Conservation (phyloP, 2,329 filamentous ascomycete species). For the Ophiocordyceps camponoti-leonardi region DNA sequence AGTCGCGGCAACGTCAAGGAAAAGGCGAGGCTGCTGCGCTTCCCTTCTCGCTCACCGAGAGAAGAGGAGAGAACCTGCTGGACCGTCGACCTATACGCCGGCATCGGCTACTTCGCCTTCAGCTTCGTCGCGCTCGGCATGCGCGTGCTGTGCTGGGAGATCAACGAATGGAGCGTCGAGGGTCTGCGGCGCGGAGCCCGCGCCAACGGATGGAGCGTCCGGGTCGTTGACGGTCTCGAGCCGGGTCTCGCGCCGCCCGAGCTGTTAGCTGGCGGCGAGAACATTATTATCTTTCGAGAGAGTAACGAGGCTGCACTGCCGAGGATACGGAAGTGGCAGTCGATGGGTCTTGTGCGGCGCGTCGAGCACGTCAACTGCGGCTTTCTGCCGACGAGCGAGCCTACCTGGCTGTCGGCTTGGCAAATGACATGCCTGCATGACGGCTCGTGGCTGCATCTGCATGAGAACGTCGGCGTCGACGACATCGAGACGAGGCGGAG, state of each 20-base stretch:
- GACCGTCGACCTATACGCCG: conserved; percentile 73
- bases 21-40: conserved; percentile 57
- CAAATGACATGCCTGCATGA: conserved; percentile 18
- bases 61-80: conserved; percentile 14
- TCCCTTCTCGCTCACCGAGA: conserved; percentile 9
- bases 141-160: conserved; percentile 69
- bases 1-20: conserved; percentile 79
- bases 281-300: conserved; percentile 52
- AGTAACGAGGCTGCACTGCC: conserved; percentile 40
- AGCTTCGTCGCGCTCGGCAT: conserved; percentile 59
- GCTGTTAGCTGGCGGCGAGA: conserved; percentile 24
- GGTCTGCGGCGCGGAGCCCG: conserved; percentile 59
- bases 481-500: conserved; percentile 29
- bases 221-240: conserved; percentile 28
- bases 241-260: conserved; percentile 19
- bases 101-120: conserved; percentile 89
- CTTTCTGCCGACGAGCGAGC: conserved; percentile 39
- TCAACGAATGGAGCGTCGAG: conserved; percentile 80
- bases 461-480: conserved; percentile 43
- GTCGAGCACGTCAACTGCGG: conserved; percentile 48
- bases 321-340: conserved; percentile 20
- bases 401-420: conserved; percentile 34
- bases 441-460: conserved; percentile 44
- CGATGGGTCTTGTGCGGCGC: conserved; percentile 14
- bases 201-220: conserved; percentile 48